phyloP scores from a whole-genome alignment of 108 stramenopile species.

The Cylindrotheca fusiformis region DNA sequence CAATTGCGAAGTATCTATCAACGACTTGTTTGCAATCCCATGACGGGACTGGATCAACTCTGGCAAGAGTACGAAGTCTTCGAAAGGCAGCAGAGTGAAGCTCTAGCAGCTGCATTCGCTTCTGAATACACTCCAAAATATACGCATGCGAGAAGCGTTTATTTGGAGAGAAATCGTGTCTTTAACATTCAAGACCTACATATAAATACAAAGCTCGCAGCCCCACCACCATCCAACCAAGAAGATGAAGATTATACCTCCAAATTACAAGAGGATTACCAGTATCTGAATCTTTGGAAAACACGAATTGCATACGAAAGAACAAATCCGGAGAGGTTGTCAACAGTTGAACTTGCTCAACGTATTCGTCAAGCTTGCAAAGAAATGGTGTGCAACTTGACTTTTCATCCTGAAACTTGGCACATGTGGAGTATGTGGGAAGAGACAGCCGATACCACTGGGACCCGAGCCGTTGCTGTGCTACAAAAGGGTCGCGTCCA shows the following conservation, averaged over 20 bases:
- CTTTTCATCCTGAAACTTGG: slow-evolving; percentile 83
- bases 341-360: slow-evolving; percentile 40
- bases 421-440: slow-evolving; percentile 90
- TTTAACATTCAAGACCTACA: slow-evolving; percentile 51
- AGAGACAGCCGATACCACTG: slow-evolving; percentile 34
- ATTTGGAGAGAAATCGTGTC: slow-evolving; percentile 76
- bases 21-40: slow-evolving; percentile 72
- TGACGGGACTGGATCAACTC: slow-evolving; percentile 78
- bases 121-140: slow-evolving; percentile 76
- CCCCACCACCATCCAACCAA: slow-evolving; percentile 63
- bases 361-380: slow-evolving; percentile 71
- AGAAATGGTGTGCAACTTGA: slow-evolving; percentile 74
- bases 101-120: slow-evolving; percentile 67
- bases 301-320: slow-evolving; percentile 78
- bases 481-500: slow-evolving; percentile 61
- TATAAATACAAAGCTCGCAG: slow-evolving; percentile 57
- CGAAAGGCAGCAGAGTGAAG: slow-evolving; percentile 74
- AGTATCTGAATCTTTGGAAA: slow-evolving; percentile 67
- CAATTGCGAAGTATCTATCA: slow-evolving; percentile 73
- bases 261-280: slow-evolving; percentile 62
- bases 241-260: too few species aligned
- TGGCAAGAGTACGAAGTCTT: slow-evolving; percentile 89
- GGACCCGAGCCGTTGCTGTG: slow-evolving; percentile 52
- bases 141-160: slow-evolving; percentile 84
- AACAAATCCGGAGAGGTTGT: slow-evolving; percentile 83